Base-by-base conservation (phyloP, 106 monocot species). In the Allium sativum region DNA sequence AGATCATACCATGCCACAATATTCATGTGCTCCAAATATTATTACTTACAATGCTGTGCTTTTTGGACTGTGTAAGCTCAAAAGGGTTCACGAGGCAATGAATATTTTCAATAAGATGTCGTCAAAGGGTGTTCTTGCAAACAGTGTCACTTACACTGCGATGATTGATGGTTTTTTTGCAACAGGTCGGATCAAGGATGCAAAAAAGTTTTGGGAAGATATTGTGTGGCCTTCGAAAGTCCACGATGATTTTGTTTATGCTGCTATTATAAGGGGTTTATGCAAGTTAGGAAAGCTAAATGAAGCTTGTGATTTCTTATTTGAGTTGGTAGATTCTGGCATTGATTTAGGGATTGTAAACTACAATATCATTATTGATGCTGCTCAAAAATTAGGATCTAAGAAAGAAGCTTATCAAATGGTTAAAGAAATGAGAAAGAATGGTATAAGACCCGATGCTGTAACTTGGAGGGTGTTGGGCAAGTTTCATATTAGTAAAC, bases 391-490 rank as follows among this genome's bases (percentile, higher is more conserved):
- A 67, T 21, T 56, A 58, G 78, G 84, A 9, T 62, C 73, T 55
- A 98, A 80, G 73, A 87, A 74, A 48, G 65, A 80, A 58, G 96
- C 91, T 59, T 91, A 98, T 65, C 73, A 69, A 50, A 58, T 98
- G 21, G 69, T 98, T 19, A 45, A 70, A 15, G 90, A 98, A 66
- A 91, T 91, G 88, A 85, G 80, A 68, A 98, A 76, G 66, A 98
- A 98, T 68, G 96, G 84, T 10, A 18, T 84, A 63, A 61, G 55
- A 41, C 91, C 84, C 7, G 91, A 98, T 72, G 60, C 84, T 53
- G 80, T 91, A 44, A 88, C 91, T 14, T 98, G 91, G 91, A 91
- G 96, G 74, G 82, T 82, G 62, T 66, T 98, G 40, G 76, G 76
- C 50, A 81, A 72, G 52, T 65, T 98, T 42, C 91, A 88, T 72